phyloP scores from a whole-genome alignment of 208 protist species.

The Phytomonas sp. region DNA sequence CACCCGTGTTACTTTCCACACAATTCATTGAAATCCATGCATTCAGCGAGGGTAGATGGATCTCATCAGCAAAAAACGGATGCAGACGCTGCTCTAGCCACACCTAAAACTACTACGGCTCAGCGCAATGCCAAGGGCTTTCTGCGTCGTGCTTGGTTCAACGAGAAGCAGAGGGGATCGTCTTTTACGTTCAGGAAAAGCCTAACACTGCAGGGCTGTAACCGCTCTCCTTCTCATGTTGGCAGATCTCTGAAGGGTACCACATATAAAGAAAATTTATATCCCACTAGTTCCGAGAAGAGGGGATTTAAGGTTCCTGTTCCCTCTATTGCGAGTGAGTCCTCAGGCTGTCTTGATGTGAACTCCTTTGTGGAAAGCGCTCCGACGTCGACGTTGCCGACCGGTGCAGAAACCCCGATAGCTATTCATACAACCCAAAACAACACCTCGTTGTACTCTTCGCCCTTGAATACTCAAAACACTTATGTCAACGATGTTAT shows the following conservation, averaged over 20 bases:
- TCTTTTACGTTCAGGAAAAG: background rate
- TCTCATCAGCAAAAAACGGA: background rate
- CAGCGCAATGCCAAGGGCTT: constrained; percentile 40
- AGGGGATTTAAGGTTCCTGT: background rate
- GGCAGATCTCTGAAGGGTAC: background rate
- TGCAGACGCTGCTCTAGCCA: background rate
- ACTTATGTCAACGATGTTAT: background rate
- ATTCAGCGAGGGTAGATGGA: background rate
- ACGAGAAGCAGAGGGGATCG: constrained; percentile 17
- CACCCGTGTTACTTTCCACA: background rate
- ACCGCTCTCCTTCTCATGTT: background rate
- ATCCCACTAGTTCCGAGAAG: background rate
- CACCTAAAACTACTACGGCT: constrained; percentile 14
- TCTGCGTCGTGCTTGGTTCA: constrained; percentile 37
- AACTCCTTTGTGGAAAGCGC: constrained; percentile 3
- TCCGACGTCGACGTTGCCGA: background rate
- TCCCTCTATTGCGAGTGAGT: constrained; percentile 6
- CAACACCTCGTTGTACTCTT: background rate
- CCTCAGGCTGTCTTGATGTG: background rate
- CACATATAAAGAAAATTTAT: background rate
- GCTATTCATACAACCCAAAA: background rate
- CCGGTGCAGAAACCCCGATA: background rate
- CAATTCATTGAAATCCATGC: background rate
- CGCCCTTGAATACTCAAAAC: background rate
- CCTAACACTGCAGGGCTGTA: background rate